Evolutionary conservation across 2,329 filamentous ascomycete species (phyloP), one percentile per base, ranked within the genome.

Genomic region (Trichoderma pleuroti): DNA sequence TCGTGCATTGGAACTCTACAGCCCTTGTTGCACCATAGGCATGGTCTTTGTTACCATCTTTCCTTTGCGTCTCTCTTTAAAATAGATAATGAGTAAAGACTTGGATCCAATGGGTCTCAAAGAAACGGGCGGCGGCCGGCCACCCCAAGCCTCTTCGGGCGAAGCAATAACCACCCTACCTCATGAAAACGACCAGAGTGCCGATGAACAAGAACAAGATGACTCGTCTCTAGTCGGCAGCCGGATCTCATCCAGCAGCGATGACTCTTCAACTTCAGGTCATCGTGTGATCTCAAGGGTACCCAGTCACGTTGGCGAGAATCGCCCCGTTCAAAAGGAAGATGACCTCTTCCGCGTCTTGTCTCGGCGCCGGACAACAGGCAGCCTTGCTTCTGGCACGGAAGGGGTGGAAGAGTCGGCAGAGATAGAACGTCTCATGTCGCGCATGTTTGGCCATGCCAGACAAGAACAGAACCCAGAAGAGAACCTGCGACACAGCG

Each of bases 401-500:
- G 84, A 84, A 59, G 81, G 82, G 60, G 82, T 83, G n/a, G 78
- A 80, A 16, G 80, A 82, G n/a, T 73, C 76, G 2, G 73, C 78
- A n/a, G 87, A 89, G 75, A 86, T 91, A 36, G 84, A 90, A 64
- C 82, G 83, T 12, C 80, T 92, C 49, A 88, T 93, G 83, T 92
- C 90, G 0, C 87, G 87, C 4, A 91, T 93, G 86, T 93, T 93
- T 75, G 91, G 91, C 7, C 81, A 84, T 39, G 86, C 86, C 24
- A 84, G 91, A 7, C 89, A 91, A 74, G 84, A 86, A 57, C 82
- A 87, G n/a, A 91, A 89, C 1, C 87, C 92, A 72, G 90, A 91
- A 72, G 90, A 92, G 74, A 88, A 91, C 76, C 91, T 89, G 0
- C 83, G 90, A 26, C 91, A 93, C 76, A 84, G 87, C 30, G 91